Percentiles rank a stretch among this genome's conserved stretches.
phyloP scores from a whole-genome alignment of 345 rosid genomes.

The Leavenworthia alabamica region DNA sequence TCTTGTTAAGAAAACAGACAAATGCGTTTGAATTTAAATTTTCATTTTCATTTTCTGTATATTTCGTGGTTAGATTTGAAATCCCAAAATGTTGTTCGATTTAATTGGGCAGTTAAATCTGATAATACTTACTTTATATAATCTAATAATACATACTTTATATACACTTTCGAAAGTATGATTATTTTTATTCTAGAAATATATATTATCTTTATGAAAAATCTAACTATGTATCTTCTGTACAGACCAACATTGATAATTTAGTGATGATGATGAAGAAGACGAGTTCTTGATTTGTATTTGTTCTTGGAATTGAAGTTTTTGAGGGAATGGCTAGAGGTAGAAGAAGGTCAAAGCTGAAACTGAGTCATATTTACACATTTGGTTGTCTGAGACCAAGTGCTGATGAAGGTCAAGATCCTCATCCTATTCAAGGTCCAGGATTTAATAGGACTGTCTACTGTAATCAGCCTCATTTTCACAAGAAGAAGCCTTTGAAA shows the following conservation, averaged over 20 bases:
- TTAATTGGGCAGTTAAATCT: slow-evolving; percentile 6
- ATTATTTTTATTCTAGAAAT: background rate
- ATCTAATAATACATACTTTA: too few species aligned
- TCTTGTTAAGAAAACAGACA: background rate
- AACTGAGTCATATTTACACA: slow-evolving; percentile 61
- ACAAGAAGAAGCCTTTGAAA: slow-evolving; percentile 57
- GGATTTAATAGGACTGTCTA: slow-evolving; percentile 61
- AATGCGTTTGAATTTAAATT: slow-evolving; percentile 19
- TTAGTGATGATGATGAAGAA: slow-evolving; percentile 16
- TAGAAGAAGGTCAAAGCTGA: slow-evolving; percentile 61
- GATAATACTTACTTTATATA: too few species aligned
- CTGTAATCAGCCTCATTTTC: slow-evolving; percentile 75
- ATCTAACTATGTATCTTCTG: slow-evolving; percentile 2
- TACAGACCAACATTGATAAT: slow-evolving; percentile 1
- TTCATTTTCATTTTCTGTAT: background rate
- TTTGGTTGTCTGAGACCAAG: slow-evolving; percentile 67
- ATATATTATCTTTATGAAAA: background rate
- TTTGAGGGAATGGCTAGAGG: slow-evolving; percentile 58
- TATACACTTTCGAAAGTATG: background rate
- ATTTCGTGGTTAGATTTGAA: slow-evolving; percentile 6
- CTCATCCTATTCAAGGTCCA: slow-evolving; percentile 58
- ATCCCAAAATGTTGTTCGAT: background rate
- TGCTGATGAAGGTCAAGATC: slow-evolving; percentile 37
- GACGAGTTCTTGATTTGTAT: slow-evolving; percentile 11
- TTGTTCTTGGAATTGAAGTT: background rate